Evolutionary conservation across 208 protist species (phyloP), one percentile per base, ranked within the genome.

Genomic region (Acanthamoeba sp.): DNA sequence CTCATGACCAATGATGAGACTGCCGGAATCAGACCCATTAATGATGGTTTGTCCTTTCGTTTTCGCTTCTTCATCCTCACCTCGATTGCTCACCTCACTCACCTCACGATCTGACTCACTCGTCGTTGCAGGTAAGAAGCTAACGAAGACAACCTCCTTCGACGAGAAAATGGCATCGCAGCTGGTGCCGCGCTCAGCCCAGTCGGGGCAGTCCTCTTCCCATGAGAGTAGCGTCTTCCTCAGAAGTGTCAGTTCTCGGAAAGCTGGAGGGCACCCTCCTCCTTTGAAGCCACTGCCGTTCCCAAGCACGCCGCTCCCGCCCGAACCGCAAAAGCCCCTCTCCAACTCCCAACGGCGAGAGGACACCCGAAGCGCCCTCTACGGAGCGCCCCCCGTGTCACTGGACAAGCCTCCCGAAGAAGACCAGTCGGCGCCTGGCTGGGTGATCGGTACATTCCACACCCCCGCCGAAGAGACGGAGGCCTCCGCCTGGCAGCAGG

Each of bases 151-250:
- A 27, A 80, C 71, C 20, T 80, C 71, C 2, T 80, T 80, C 18
- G 71, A 80, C 40, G 71, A 80, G 16, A 80, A 80, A 34, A 80
- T 80, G 71, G 71, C 71, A 12, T 50, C 32, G 36, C 71, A 80
- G 71, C 20, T 80, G 22, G 22, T 80, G 9, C 71, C 71, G 32
- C 71, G 71, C 29, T 80, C 71, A 36, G 71, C 71, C 16, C 40
- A 27, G 36, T 18, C 40, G 29, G 34, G 34, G 6, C 6, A 6
- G 9, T 69, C 59, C 7, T 69, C 59, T 10, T 36, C 59, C 9
- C 29, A 24, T 9, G 59, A 69, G n/a, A 69, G 14, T 9, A n/a
- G 71, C 3, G 29, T 16, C 20, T 12, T 27, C 36, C 3, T 80
- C 34, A 48, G 27, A 3, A 10, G 2, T 16, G 48, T 10, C 22